Base-by-base conservation (phyloP, 2,329 filamentous ascomycete species). In the Neonectria hederae region DNA sequence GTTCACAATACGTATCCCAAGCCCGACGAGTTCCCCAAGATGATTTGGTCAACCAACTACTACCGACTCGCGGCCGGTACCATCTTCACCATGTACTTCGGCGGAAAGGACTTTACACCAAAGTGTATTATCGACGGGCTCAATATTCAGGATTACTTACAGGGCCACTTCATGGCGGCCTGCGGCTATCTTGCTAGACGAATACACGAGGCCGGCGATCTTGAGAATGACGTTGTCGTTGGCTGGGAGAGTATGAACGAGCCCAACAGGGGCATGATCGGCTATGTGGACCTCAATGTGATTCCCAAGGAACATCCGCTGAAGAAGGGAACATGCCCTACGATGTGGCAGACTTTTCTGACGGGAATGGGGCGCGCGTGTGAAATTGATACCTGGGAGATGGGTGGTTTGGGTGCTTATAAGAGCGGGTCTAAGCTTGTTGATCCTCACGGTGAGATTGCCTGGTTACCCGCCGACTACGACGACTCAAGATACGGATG, bases 21-120 rank as follows among this genome's bases (percentile, higher is more conserved):
- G 21, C 93, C 94, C 9, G 90, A 90, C 26, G 86, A 90, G 1
- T 99, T 95, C 70, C 96, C 96, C 24, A 98, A 97, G 82, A 99
- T 99, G 97, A 95, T 98, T 62, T 99, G 96, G 96, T 94, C 95
- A 17, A 98, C 97, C 55, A 99, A 99, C 77, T 99, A 99, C 79
- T 92, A 89, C 66, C 88, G 96, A 24, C 84, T 98, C 54, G 94
- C 91, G 3, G 92, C 91, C 54, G 93, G 94, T 69, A 94, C 93
- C 49, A 93, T 98, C 71, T 98, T 97, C 77, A 97, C 95, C 0
- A 82, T 98, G 55, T 99, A 97, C 82, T 99, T 97, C 77, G 94
- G 87, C 9, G 96, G 96, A 38, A 89, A 85, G 67, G 93, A 97
- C 73, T 98, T 97, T 82, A 93, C 96, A 1, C 97, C 97, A 4